Evolutionary conservation across 805 yeast genomes (phyloP), one percentile per base, ranked within the genome.

Genomic region (Starmerella powellii): DNA sequence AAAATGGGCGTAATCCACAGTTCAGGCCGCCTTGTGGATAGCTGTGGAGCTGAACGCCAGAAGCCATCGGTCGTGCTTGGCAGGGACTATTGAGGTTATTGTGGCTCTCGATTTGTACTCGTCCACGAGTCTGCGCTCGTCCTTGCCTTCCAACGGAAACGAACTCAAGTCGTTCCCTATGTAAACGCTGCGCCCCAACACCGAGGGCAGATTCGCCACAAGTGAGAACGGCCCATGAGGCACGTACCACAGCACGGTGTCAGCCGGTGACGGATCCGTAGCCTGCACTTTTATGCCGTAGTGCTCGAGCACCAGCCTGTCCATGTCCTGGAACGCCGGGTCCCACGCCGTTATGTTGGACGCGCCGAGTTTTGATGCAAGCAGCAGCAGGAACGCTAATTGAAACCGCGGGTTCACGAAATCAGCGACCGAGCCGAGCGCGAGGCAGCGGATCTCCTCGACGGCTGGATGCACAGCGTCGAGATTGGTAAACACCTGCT

Each of bases 181-280:
- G 30, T 44, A 48, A 3, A 45, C 19, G 15, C 30, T 37, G 8
- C 30, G 17, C 3, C 36, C 35, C 17, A 49, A 31, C 5, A 26
- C 17, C 4, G 37, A 38, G 11, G 54, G 46, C 16, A 57, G 46
- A 8, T 33, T 17, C 15, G 54, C 53, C 5, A 56, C 52, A 3
- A 64, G 49, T 1, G 53, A 41, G 31, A 78, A 58, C 1, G 85
- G 83, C 0, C 87, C 88, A 61, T 82, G 94, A 0, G 93, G 93
- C 36, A 82, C 64, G 53, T 73, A 81, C 56, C 64, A 79, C 2
- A 82, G 58, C 3, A 31, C 16, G 1, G 33, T 5, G 3, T 32
- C 41, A 0, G 67, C 62, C 1, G 47, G 33, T 8, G 41, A 38
- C 15, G 42, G 51, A 18, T 55, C 47, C 4, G 48, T 52, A 24